Conservation (phyloP, 2,329 filamentous ascomycete genomes). For the Dothideomycetidae sp. region DNA sequence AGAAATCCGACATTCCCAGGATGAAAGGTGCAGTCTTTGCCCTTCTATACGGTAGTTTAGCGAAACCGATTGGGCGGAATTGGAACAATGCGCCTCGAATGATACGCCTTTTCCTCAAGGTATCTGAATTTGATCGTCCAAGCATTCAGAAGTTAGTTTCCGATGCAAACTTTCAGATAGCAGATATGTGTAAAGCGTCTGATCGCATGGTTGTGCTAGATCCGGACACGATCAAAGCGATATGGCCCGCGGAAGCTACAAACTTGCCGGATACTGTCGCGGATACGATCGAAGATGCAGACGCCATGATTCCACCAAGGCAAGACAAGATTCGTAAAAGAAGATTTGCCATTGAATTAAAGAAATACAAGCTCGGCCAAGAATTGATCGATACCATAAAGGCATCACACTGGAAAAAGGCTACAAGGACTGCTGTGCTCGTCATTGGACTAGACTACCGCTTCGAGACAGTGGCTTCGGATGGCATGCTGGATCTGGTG, state of each 20-base stretch:
- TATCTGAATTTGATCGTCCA: conserved; percentile 79
- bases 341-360: conserved; percentile 62
- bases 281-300: conserved; percentile 40
- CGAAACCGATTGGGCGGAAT: conserved; percentile 76
- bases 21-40: conserved; percentile 95
- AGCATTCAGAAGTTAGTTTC: conserved; percentile 84
- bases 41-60: conserved; percentile 71
- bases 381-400: conserved; percentile 67
- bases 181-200: conserved; percentile 81
- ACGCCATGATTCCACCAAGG: conserved; percentile 47
- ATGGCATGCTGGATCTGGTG: conserved; percentile 70
- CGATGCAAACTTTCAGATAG: conserved; percentile 67
- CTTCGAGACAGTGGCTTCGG: conserved; percentile 75
- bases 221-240: conserved; percentile 51
- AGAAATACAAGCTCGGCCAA: conserved; percentile 65
- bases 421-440: conserved; percentile 76
- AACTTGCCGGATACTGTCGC: conserved; percentile 21
- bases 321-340: conserved; percentile 62
- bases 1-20: conserved; percentile 67
- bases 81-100: conserved; percentile 92
- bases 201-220: conserved; percentile 78
- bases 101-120: conserved; percentile 78
- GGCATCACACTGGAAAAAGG: conserved; percentile 90
- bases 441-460: conserved; percentile 80
- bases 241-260: conserved; percentile 42